Evolutionary conservation across 805 yeast genomes (phyloP).

Genomic region (Saturnispora zaruensis): DNA sequence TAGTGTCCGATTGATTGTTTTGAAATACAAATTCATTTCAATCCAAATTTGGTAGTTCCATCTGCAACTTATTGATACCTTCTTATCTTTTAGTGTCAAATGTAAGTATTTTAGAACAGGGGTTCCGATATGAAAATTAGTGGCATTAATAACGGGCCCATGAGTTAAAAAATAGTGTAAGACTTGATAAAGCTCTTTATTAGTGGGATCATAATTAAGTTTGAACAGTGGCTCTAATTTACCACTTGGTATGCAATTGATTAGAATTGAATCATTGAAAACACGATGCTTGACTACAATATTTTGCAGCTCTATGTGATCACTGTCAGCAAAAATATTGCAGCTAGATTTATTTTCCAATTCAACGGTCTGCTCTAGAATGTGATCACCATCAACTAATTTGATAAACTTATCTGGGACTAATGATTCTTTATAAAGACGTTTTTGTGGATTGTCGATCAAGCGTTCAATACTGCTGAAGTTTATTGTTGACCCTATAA

Average conservation of each 20-base stretch:
- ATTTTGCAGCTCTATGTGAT: neutral
- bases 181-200: neutral
- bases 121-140: slow-evolving; percentile 5
- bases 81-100: neutral
- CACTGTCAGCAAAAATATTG: neutral
- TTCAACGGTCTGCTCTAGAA: neutral
- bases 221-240: slow-evolving; percentile 5
- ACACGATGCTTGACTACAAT: slow-evolving; percentile 1
- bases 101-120: slow-evolving; percentile 1
- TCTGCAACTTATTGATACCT: slow-evolving; percentile 4
- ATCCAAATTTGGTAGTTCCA: slow-evolving; percentile 12
- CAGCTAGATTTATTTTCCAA: neutral
- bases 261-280: neutral
- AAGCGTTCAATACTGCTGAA: neutral
- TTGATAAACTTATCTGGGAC: neutral
- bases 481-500: neutral
- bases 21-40: slow-evolving; percentile 15
- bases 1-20: slow-evolving; percentile 16
- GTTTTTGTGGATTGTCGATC: neutral
- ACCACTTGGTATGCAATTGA: neutral
- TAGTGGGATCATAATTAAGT: neutral
- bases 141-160: slow-evolving; percentile 6
- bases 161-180: slow-evolving; percentile 5
- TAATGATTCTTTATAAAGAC: neutral
- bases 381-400: neutral